phyloP scores from a whole-genome alignment of 78 protist species.

The Isochrysis galbana region DNA sequence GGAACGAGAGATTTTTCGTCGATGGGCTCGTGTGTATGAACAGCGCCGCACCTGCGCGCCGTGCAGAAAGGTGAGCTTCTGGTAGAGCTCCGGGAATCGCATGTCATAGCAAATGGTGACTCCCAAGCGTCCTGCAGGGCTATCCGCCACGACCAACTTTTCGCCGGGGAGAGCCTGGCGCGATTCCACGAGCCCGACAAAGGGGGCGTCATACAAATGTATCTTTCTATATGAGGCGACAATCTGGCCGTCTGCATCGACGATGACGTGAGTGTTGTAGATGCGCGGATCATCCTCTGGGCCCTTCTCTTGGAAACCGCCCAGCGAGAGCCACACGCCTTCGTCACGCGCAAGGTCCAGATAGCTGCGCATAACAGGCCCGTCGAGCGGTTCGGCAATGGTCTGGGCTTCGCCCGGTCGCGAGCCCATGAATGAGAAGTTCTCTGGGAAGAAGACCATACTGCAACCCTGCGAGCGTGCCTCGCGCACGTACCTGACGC shows the following conservation, averaged over 20 bases:
- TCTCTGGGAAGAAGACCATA: slow-evolving; percentile 63
- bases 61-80: background rate
- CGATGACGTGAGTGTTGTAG: slow-evolving; percentile 49
- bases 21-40: too few species aligned
- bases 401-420: background rate
- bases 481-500: background rate
- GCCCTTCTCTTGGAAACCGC: slow-evolving; percentile 57
- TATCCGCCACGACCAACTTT: background rate
- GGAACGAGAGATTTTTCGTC: too few species aligned
- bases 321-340: slow-evolving; percentile 57
- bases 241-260: slow-evolving; percentile 44
- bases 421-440: slow-evolving; percentile 37
- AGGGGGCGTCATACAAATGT: slow-evolving; percentile 61
- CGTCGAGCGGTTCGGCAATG: slow-evolving; percentile 25
- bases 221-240: slow-evolving; percentile 52
- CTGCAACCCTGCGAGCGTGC: background rate
- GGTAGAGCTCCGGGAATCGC: slow-evolving; percentile 65
- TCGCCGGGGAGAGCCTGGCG: slow-evolving; percentile 27
- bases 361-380: background rate
- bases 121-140: slow-evolving; percentile 40
- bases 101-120: slow-evolving; percentile 67
- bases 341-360: slow-evolving; percentile 12
- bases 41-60: slow-evolving; percentile 24
- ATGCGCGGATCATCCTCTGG: background rate
- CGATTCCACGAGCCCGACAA: slow-evolving; percentile 17